A percentile compares a stretch with the other conserved stretches of the same genome.
These are phyloP conservation scores for Trypanosoma rangeli DNA, from an alignment of 208 protist species.

Conservation along the genomic window DNA sequence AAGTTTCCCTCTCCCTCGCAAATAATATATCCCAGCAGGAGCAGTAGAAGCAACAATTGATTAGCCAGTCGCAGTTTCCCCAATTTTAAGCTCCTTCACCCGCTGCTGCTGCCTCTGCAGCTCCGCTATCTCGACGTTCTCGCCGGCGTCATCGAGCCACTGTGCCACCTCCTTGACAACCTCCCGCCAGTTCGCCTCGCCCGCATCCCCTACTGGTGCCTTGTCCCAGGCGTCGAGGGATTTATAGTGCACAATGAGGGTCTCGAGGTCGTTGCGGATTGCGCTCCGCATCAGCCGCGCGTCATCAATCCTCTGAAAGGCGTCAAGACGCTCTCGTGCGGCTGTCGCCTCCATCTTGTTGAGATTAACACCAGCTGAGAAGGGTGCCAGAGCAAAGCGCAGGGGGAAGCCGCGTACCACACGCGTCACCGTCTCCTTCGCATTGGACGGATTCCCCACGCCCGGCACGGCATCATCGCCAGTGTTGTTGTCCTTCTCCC, in stretches of 20 bases:
- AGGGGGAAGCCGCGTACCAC: slow-evolving; percentile 22
- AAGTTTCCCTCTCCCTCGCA: background rate
- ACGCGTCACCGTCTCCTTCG: background rate
- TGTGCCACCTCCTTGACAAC: slow-evolving; percentile 34
- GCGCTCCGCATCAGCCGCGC: slow-evolving; percentile 42
- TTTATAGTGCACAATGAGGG: slow-evolving; percentile 49
- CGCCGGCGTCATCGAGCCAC: slow-evolving; percentile 44
- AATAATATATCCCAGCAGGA: background rate
- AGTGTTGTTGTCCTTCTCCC: background rate
- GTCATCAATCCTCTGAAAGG: slow-evolving; percentile 52
- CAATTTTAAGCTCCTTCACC: slow-evolving; percentile 36
- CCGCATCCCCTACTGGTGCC: background rate
- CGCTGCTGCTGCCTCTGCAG: slow-evolving; percentile 21
- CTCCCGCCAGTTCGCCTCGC: slow-evolving; percentile 31
- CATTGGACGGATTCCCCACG: background rate
- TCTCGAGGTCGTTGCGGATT: slow-evolving; percentile 71
- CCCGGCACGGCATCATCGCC: background rate
- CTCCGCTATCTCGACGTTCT: slow-evolving; percentile 18
- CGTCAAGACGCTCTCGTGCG: slow-evolving; percentile 35
- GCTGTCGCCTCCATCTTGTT: slow-evolving; percentile 29
- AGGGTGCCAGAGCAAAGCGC: background rate
- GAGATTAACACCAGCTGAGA: slow-evolving; percentile 35
- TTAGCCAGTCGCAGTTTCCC: background rate
- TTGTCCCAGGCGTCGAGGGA: slow-evolving; percentile 42
- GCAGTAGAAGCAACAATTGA: background rate